Evolutionary conservation across 306 rosid genomes (phyloP).

Genomic region (Arachis stenosperma): DNA sequence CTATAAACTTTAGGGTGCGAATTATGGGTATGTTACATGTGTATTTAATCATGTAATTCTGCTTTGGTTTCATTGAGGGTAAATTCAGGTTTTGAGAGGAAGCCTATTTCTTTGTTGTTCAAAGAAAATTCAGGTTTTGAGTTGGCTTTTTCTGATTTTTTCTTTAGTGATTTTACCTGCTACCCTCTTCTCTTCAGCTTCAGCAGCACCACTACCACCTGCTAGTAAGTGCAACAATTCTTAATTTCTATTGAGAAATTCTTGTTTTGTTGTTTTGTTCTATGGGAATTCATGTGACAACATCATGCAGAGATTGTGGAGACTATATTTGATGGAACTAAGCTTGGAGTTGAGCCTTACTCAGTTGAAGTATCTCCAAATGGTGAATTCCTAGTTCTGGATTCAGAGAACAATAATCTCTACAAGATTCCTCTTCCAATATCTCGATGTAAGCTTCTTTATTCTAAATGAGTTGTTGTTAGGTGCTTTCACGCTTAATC

Average conservation of each 20-base stretch:
- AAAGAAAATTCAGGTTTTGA: constrained; percentile 38
- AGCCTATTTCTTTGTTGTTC: constrained; percentile 16
- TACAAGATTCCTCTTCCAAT: constrained; percentile 77
- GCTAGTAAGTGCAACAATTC: constrained; percentile 66
- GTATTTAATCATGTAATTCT: constrained; percentile 19
- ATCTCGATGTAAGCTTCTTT: constrained; percentile 65
- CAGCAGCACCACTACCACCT: constrained; percentile 81
- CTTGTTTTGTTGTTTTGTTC: not conserved
- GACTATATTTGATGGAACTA: constrained; percentile 91
- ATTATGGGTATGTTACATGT: constrained; percentile 65
- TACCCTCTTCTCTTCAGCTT: constrained; percentile 62
- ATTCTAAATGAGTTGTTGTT: too few relatives aligned
- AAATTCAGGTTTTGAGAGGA: constrained; percentile 4
- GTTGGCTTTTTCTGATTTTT: constrained; percentile 49
- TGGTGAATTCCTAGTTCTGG: constrained; percentile 87
- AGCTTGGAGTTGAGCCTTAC: constrained; percentile 92
- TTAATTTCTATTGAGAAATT: constrained; percentile 1
- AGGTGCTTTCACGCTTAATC: too few relatives aligned
- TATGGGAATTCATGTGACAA: constrained; percentile 38
- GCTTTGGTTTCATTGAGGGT: constrained; percentile 22
- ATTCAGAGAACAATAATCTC: constrained; percentile 86
- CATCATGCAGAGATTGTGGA: constrained; percentile 72
- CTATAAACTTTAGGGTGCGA: constrained; percentile 99
- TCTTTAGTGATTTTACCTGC: constrained; percentile 54
- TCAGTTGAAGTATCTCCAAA: constrained; percentile 66